Base-by-base conservation (phyloP, 108 stramenopile species). In the Nitzschia putrida region DNA sequence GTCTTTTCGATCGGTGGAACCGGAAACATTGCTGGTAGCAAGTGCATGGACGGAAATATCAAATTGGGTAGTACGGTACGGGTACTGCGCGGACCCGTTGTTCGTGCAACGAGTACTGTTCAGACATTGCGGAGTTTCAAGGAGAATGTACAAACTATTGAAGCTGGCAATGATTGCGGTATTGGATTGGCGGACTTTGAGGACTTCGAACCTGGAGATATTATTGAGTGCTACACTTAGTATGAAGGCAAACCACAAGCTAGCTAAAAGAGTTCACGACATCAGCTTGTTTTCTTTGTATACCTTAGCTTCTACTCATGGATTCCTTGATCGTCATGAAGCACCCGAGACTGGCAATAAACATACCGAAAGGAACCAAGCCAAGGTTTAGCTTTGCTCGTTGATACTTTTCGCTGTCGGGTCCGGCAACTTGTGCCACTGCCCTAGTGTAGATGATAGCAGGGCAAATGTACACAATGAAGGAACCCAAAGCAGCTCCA, bases 1-100 rank as follows among this genome's bases (percentile, higher is more conserved):
- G 90, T 96, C 23, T 98, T 98, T 71, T 92, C 95, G 68, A 97
- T 98, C 77, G 98, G 97, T 53, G 94, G 94, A 26, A 90, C 89
- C 0, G 93, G 93, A 59, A 94, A 88, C 66, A 95, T 95, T 73
- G 98, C 97, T 18, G 98, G 98, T 57, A 95, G 96, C 69, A 85
- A 83, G 59, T 97, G 97, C 55, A 81, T 63, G 52, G 90, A 95
- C 64, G 98, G 98, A 38, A 79, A 80, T 58, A 81, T 98, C 40
- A 71, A 73, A 64, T 94, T 91, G 77, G 92, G 93, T 39, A 88
- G 82, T 60, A 93, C 92, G 59, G 92, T 97, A 51, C 92, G 98
- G 57, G 93, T 98, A 16, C 81, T 97, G 87, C 73, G 97, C 26
- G 96, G 95, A 43, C 97, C 95, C 78, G 95, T 93, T 64, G 93